A percentile compares a stretch with the other conserved stretches of the same genome.
Evolutionary conservation across 441 rosid genomes (phyloP).

Genomic region (Populus trichocarpa): DNA sequence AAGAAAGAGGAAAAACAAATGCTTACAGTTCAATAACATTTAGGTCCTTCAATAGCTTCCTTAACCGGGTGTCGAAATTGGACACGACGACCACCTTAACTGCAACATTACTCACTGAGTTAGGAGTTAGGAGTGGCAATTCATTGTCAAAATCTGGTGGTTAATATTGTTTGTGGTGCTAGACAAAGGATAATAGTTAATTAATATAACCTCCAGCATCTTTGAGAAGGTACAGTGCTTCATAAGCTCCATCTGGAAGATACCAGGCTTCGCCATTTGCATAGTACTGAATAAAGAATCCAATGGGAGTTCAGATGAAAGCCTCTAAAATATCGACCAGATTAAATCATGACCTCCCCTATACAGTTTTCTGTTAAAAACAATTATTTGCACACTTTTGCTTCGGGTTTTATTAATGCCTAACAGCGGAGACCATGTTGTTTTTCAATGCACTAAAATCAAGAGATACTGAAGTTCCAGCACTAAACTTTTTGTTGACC

Average conservation of each 20-base stretch:
- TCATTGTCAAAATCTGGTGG: neutral
- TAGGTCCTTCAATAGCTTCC: constrained; percentile 79
- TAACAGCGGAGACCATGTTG: neutral
- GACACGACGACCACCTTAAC: constrained; percentile 89
- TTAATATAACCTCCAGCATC: constrained; percentile 74
- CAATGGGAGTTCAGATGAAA: constrained; percentile 13
- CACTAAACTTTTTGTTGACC: neutral
- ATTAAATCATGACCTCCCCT: neutral
- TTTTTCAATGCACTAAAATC: neutral
- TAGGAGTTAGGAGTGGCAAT: constrained; percentile 19
- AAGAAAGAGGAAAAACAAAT: neutral
- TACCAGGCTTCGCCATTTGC: constrained; percentile 82
- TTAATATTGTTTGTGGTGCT: constrained; percentile 3
- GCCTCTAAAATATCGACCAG: neutral
- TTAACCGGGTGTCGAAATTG: constrained; percentile 73
- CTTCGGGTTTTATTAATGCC: neutral
- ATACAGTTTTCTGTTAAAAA: neutral
- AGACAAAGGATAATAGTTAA: constrained; percentile 26
- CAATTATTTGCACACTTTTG: neutral
- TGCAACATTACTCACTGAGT: constrained; percentile 33
- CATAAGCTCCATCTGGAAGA: constrained; percentile 75
- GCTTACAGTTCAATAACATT: constrained; percentile 71
- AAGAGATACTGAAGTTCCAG: neutral
- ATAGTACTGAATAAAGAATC: constrained; percentile 47
- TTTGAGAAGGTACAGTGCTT: constrained; percentile 56